Percentiles rank a stretch among this genome's conserved stretches.
Conservation (phyloP, 441 rosid genomes). For the Kokia cookei region DNA sequence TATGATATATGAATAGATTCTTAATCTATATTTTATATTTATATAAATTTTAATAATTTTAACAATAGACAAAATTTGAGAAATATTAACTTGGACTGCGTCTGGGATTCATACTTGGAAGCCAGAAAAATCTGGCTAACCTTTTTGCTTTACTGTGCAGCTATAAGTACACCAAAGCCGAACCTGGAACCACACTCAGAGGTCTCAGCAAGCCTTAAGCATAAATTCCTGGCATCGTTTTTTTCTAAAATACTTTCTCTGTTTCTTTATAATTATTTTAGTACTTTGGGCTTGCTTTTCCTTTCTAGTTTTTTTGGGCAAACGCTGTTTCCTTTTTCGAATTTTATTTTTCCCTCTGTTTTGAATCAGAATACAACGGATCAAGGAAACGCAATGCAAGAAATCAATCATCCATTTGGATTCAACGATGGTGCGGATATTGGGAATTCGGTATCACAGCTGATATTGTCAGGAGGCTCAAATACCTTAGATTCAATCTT, state of each 20-base stretch:
- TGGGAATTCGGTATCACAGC: constrained; percentile 57
- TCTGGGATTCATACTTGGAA: not conserved
- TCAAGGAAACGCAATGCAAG: constrained; percentile 29
- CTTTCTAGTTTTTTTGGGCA: not conserved
- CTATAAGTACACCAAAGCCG: not conserved
- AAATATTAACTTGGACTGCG: too few relatives aligned
- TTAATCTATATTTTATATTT: too few relatives aligned
- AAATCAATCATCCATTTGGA: constrained; percentile 15
- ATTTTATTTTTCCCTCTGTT: not conserved
- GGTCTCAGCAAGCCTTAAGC: not conserved
- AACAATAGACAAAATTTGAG: too few relatives aligned
- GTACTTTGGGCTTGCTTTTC: not conserved
- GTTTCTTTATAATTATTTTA: not conserved
- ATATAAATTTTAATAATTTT: too few relatives aligned
- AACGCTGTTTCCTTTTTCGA: constrained; percentile 8
- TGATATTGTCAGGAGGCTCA: constrained; percentile 68
- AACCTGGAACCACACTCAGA: not conserved
- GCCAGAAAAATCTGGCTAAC: not conserved
- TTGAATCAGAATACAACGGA: not conserved
- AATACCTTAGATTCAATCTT: constrained; percentile 78
- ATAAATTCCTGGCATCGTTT: not conserved
- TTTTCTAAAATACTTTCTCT: not conserved
- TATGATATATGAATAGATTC: too few relatives aligned
- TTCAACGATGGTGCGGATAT: constrained; percentile 20
- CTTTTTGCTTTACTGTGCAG: not conserved